These are phyloP conservation scores for Cercospora sojina DNA, from an alignment of 2,329 filamentous ascomycete species.

Conservation along the genomic window DNA sequence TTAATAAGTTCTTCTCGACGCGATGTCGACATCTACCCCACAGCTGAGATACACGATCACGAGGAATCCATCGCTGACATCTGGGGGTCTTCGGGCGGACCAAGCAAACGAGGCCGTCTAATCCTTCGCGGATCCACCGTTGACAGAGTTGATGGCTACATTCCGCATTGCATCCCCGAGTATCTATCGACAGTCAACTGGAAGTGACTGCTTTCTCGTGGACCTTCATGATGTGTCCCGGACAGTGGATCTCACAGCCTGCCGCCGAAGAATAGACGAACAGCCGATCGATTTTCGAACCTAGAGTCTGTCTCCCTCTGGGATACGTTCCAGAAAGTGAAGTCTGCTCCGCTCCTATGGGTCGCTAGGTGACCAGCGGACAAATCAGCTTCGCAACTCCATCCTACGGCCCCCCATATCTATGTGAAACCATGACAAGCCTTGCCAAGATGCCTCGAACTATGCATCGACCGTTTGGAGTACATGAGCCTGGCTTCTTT, in stretches of 20 bases:
- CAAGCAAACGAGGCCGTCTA: background rate
- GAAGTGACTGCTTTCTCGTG: background rate
- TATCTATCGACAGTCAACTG: background rate
- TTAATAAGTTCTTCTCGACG: background rate
- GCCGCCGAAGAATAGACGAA: slow-evolving; percentile 1
- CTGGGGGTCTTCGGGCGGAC: background rate
- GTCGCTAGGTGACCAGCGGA: background rate
- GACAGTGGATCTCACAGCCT: background rate
- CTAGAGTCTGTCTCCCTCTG: background rate
- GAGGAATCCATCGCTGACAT: background rate
- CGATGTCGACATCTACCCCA: background rate
- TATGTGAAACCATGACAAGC: slow-evolving; percentile 4
- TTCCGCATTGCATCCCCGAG: background rate
- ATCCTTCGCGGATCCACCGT: background rate
- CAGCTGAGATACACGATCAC: background rate
- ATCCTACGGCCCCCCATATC: background rate
- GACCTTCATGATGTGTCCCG: background rate
- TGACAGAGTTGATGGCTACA: background rate
- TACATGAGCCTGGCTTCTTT: background rate
- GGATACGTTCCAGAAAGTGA: background rate
- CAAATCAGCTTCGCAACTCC: background rate
- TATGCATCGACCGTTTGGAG: background rate
- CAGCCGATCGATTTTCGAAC: background rate
- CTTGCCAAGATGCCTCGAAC: slow-evolving; percentile 3
- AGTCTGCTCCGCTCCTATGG: background rate